Evolutionary conservation across 2,329 filamentous ascomycete genomes (phyloP), one percentile per base, ranked within the genome.

Genomic region (Ophiostoma sp.): DNA sequence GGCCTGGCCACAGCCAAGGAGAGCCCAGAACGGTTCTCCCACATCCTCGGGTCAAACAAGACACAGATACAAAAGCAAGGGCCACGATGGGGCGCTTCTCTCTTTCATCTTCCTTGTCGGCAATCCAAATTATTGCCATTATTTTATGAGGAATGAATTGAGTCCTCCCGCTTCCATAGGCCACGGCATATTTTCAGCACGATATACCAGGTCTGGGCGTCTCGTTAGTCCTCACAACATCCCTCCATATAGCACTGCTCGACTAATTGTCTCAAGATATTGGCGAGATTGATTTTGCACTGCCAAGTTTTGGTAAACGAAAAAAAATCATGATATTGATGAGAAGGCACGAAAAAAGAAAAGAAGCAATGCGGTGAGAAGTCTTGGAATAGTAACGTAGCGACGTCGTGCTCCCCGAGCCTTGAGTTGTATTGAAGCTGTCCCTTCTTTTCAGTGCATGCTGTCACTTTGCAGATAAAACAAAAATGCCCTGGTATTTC

Each of bases 11-110:
- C 25, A 68, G 63, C 42, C 63, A 68, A 68, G 63, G 39, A 48
- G 25, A 68, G n/a, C 42, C 39, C 22, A 50, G 39, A 68, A 50
- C 17, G 15, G 64, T 31, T 68, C 42, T 48, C 42, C 64, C 66
- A 25, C 28, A 17, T 22, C 28, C 66, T 69, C 45, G 66, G 66
- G 66, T 52, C 52, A 45, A 66, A 28, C 61, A 45, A 66, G 61
- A 45, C 22, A 22, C 45, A 39, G 50, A 31, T 25, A 31, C 25
- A 48, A 22, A 28, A 48, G 66, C 66, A 50, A 52, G 66, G 64
- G 31, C 66, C 45, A 12, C 25, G 25, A 52, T 55, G 45, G 9
- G 64, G 42, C 45, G 25, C 36, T 15, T 69, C 2, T n/a, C n/a
- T n/a, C 11, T 19, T 36, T 42, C 59, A n/a, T 64, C 42, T 64